These are phyloP conservation scores for Zanthoxylum bungeanum DNA, from an alignment of 345 rosid genomes.

Conservation along the genomic window DNA sequence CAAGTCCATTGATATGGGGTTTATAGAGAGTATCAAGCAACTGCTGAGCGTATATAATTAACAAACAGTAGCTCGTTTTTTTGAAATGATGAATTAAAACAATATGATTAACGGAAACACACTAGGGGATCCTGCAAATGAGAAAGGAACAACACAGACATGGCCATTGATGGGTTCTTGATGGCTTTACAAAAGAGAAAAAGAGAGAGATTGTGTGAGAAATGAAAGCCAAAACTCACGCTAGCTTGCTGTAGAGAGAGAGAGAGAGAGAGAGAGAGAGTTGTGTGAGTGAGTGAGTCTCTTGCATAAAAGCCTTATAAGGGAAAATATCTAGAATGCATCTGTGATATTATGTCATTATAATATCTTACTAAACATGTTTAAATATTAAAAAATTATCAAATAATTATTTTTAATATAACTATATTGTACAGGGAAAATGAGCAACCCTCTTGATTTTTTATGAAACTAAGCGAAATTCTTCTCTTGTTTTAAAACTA, in stretches of 20 bases:
- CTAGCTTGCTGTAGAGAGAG: slow-evolving; percentile 35
- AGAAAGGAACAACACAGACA: slow-evolving; percentile 33
- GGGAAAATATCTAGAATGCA: slow-evolving; percentile 12
- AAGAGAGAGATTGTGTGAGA: slow-evolving; percentile 23
- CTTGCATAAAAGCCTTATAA: slow-evolving; percentile 31
- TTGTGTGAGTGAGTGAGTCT: slow-evolving; percentile 9
- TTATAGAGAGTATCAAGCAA: slow-evolving; percentile 15
- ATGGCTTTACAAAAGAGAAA: slow-evolving; percentile 17
- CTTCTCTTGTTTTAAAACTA: no score
- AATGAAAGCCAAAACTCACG: slow-evolving; percentile 63
- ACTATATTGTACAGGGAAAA: no score
- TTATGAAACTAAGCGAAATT: no score
- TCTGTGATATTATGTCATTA: no score
- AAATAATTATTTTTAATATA: no score
- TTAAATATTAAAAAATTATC: no score
- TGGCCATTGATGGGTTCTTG: slow-evolving; percentile 31
- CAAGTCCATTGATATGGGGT: slow-evolving; percentile 43
- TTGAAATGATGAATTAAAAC: slow-evolving; percentile 16
- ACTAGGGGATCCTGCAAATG: background rate
- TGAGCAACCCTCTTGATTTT: no score
- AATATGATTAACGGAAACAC: slow-evolving; percentile 17
- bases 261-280: slow-evolving; percentile 15
- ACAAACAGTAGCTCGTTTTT: slow-evolving; percentile 16
- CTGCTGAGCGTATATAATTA: slow-evolving; percentile 10
- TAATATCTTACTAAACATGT: no score